phyloP scores from a whole-genome alignment of 768 basidiomycete species.

The Xerocomellus intermedius region DNA sequence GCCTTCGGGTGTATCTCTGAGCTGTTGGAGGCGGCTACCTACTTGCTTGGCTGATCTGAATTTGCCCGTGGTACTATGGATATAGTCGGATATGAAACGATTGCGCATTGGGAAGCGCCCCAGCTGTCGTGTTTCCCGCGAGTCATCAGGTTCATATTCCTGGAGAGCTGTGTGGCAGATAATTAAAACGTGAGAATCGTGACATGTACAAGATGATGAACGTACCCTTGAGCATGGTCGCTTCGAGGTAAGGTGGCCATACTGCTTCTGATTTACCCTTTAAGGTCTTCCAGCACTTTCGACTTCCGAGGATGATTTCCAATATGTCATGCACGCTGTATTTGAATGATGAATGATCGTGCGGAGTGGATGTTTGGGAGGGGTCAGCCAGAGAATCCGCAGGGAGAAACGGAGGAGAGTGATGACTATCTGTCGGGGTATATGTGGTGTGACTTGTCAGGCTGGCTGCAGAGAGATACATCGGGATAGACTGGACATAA shows the following conservation, averaged over 20 bases:
- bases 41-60: slow-evolving; percentile 76
- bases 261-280: slow-evolving; percentile 67
- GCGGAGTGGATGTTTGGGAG: slow-evolving; percentile 8
- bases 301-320: slow-evolving; percentile 61
- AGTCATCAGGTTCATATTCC: slow-evolving; percentile 72
- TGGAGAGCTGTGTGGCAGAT: slow-evolving; percentile 48
- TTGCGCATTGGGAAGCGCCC: slow-evolving; percentile 79
- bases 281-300: slow-evolving; percentile 76
- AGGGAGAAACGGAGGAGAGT: background rate
- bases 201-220: slow-evolving; percentile 8
- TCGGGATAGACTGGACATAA: slow-evolving; percentile 9
- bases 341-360: slow-evolving; percentile 10
- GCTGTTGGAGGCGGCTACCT: slow-evolving; percentile 75
- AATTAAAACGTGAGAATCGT: slow-evolving; percentile 23
- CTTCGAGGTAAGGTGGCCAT: slow-evolving; percentile 80
- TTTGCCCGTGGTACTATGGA: slow-evolving; percentile 66
- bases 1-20: slow-evolving; percentile 71
- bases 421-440: background rate
- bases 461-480: slow-evolving; percentile 12
- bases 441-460: slow-evolving; percentile 5
- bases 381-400: slow-evolving; percentile 5
- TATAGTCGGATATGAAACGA: slow-evolving; percentile 78
- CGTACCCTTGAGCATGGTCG: slow-evolving; percentile 71
- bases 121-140: slow-evolving; percentile 67
- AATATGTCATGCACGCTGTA: slow-evolving; percentile 50